Evolutionary conservation across 2,329 filamentous ascomycete species (phyloP).

Genomic region (Monosporascus sp.): DNA sequence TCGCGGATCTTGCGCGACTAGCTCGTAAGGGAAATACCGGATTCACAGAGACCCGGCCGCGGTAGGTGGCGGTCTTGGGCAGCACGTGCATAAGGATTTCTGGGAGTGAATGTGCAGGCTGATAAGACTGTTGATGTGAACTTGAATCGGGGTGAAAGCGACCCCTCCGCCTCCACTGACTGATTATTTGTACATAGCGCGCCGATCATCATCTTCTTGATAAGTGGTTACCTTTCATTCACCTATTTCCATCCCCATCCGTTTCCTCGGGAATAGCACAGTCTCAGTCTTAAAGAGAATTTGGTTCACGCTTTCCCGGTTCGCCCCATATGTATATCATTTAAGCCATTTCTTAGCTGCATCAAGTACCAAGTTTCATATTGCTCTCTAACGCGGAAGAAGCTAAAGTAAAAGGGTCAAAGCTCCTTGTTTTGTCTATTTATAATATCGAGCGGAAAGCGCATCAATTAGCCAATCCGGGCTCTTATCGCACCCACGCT

Average conservation of each 20-base stretch:
- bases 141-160: background rate
- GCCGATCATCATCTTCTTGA: background rate
- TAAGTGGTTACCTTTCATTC: no score
- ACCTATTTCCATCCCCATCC: no score
- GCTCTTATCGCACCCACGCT: background rate
- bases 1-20: background rate
- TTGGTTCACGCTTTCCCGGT: no score
- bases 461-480: background rate
- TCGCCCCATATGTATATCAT: no score
- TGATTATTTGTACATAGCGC: background rate
- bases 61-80: background rate
- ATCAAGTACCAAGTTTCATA: no score
- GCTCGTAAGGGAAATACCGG: background rate
- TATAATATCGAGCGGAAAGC: background rate
- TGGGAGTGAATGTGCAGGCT: background rate
- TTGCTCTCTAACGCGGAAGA: no score
- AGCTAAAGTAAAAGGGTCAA: background rate
- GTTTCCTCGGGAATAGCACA: no score
- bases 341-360: no score
- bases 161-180: background rate
- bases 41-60: background rate
- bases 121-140: background rate
- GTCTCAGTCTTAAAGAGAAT: no score
- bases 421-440: background rate
- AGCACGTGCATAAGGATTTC: background rate